phyloP scores from a whole-genome alignment of 805 yeast genomes.

The Limtongozyma cylindracea region DNA sequence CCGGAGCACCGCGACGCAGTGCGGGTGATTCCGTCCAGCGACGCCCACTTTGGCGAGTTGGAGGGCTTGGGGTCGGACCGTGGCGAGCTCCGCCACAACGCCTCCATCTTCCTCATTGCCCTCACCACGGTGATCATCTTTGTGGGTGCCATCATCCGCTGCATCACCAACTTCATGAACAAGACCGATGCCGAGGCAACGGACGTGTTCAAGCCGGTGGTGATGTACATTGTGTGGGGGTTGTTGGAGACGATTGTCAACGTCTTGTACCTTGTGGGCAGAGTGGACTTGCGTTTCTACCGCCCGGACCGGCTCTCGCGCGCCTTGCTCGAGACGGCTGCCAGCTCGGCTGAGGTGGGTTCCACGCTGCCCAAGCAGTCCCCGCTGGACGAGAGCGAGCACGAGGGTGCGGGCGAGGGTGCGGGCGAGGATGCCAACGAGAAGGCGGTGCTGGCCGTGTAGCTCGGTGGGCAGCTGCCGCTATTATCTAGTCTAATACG shows the following conservation, averaged over 20 bases:
- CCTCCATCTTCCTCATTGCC: slow-evolving; percentile 19
- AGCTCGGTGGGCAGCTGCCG: too few relatives aligned
- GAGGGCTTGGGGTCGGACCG: slow-evolving; percentile 14
- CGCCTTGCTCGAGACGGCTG: too few relatives aligned
- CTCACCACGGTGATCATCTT: slow-evolving; percentile 22
- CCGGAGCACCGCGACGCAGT: slow-evolving; percentile 22
- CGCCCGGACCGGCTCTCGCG: slow-evolving; percentile 43
- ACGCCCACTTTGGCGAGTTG: slow-evolving; percentile 11
- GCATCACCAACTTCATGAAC: slow-evolving; percentile 17
- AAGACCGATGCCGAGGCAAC: slow-evolving; percentile 4
- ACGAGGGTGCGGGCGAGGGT: too few relatives aligned
- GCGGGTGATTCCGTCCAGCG: slow-evolving; percentile 35
- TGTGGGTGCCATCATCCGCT: slow-evolving; percentile 22
- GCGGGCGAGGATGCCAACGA: too few relatives aligned
- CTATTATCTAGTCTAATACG: too few relatives aligned
- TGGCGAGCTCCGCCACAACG: slow-evolving; percentile 20
- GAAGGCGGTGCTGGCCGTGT: too few relatives aligned
- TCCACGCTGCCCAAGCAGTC: too few relatives aligned
- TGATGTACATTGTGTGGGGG: slow-evolving; percentile 49
- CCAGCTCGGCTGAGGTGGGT: too few relatives aligned
- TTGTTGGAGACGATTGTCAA: slow-evolving; percentile 33
- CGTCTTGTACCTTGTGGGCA: slow-evolving; percentile 26
- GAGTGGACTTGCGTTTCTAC: slow-evolving; percentile 59
- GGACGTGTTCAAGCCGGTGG: slow-evolving; percentile 15
- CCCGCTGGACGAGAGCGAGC: too few relatives aligned